Evolutionary conservation across 805 yeast species (phyloP).

Genomic region (Saturnispora quitensis): DNA sequence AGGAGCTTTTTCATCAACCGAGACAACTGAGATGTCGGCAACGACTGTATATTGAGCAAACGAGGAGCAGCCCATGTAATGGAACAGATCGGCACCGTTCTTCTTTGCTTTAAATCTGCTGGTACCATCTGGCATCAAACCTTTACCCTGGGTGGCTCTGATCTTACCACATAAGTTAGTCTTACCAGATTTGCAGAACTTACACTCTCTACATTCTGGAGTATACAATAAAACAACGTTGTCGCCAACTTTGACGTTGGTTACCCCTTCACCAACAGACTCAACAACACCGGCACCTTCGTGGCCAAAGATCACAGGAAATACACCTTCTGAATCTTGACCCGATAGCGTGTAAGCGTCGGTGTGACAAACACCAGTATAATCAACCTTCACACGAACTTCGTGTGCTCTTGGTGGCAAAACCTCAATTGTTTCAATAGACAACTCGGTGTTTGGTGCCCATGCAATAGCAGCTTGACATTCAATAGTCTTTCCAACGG

Average conservation of each 20-base stretch:
- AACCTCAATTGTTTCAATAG: slow-evolving; percentile 82
- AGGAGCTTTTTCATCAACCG: slow-evolving; percentile 77
- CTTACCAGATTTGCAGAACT: slow-evolving; percentile 90
- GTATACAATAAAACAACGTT: slow-evolving; percentile 91
- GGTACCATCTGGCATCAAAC: slow-evolving; percentile 98
- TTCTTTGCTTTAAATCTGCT: slow-evolving; percentile 68
- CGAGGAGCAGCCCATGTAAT: slow-evolving; percentile 98
- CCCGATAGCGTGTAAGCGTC: slow-evolving; percentile 96
- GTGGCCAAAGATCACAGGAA: slow-evolving; percentile 91
- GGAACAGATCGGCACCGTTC: slow-evolving; percentile 68
- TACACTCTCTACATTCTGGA: slow-evolving; percentile 93
- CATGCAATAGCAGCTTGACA: slow-evolving; percentile 98
- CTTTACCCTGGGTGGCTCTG: slow-evolving; percentile 96
- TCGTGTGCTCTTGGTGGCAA: slow-evolving; percentile 95
- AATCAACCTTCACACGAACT: slow-evolving; percentile 78
- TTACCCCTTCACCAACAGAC: slow-evolving; percentile 89
- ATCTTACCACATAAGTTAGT: slow-evolving; percentile 94
- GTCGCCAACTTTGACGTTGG: slow-evolving; percentile 85
- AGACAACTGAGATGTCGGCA: slow-evolving; percentile 93
- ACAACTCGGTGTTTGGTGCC: slow-evolving; percentile 73
- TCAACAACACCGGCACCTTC: slow-evolving; percentile 98
- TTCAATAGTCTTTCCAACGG: slow-evolving; percentile 37
- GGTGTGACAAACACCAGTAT: slow-evolving; percentile 97
- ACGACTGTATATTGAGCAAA: slow-evolving; percentile 97
- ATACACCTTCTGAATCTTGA: slow-evolving; percentile 90